Base-by-base conservation (phyloP, 129 eudicot species). In the Flaveria brownii region DNA sequence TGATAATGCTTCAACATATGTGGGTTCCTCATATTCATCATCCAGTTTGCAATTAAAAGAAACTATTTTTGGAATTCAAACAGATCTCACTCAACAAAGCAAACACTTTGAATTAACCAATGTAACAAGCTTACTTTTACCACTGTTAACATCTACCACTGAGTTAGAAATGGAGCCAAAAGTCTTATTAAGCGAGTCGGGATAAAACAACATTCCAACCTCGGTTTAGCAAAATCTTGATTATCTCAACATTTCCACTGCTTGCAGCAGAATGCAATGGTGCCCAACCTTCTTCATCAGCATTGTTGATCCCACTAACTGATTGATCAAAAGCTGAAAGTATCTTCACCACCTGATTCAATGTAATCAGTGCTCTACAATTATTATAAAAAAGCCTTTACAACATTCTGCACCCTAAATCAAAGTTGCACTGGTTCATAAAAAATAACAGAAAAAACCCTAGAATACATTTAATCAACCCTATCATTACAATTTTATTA, bases 211-310 rank as follows among this genome's bases (percentile, higher is more conserved):
- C 4, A 9, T 8, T 42, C 81, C 55, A 68, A 94, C 97, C 99
- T 81, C 82, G 80, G 65, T 74, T 81, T 15, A 95, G 82, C 81
- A 95, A 78, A 82, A 87, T 72, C 84, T 89, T 87, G 26, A 95
- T 83, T 60, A 94, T 89, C 30, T 94, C 90, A 46, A 68, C 80
- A 78, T 87, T 82, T 12, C 99, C 99, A 80, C 96, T 87, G 81
- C 97, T 94, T 20, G 97, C 89, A 1, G 97, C 99, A 51, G 99
- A 91, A 75, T 94, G 99, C 68, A 91, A 81, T 0, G 99, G 97
- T 9, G 86, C 90, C 99, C 99, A 94, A 43, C 99, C 99, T 79
- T 89, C 99, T 73, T 91, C 97, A 61, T 95, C 97, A 41, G 82
- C 75, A 70, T 82, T 82, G 71, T 95, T 89, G 28, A 95, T 80